phyloP scores from a whole-genome alignment of 2,329 filamentous ascomycete species.

The Aspergillus ochraceus region DNA sequence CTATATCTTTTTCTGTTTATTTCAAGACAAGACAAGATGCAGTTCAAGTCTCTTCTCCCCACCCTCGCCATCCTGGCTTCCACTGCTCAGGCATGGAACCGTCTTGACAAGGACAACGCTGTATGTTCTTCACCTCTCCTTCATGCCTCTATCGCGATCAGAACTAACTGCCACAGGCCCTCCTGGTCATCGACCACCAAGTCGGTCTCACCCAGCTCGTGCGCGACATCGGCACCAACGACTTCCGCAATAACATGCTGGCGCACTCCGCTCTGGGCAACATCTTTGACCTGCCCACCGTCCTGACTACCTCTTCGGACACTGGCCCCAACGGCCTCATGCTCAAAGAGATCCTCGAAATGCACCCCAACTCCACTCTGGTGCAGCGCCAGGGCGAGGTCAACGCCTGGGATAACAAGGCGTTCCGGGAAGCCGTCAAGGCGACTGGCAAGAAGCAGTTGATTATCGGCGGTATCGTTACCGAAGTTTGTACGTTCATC shows the following conservation, averaged over 20 bases:
- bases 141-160: no score
- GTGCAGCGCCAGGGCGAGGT: conserved; percentile 71
- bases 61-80: conserved; percentile 17
- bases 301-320: conserved; percentile 71
- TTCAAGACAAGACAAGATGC: conserved; percentile 1
- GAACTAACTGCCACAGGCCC: conserved; percentile 17
- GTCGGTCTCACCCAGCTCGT: conserved; percentile 46
- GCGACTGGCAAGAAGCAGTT: conserved; percentile 68
- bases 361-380: conserved; percentile 67
- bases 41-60: conserved; percentile 27
- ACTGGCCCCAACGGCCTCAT: conserved; percentile 70
- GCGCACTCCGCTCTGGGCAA: conserved; percentile 67
- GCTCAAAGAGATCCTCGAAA: conserved; percentile 66
- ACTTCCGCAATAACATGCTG: conserved; percentile 67
- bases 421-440: conserved; percentile 65
- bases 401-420: conserved; percentile 72
- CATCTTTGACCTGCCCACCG: conserved; percentile 66
- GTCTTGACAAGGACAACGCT: conserved; percentile 27
- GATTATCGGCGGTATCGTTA: conserved; percentile 70
- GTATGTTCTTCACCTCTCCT: conserved; percentile 8
- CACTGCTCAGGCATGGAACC: conserved; percentile 25
- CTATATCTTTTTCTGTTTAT: not conserved
- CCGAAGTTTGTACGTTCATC: conserved; percentile 63
- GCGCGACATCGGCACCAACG: conserved; percentile 65
- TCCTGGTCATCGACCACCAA: conserved; percentile 36